Conservation (phyloP, 2,329 filamentous ascomycete species). For the Penicillium hordei region DNA sequence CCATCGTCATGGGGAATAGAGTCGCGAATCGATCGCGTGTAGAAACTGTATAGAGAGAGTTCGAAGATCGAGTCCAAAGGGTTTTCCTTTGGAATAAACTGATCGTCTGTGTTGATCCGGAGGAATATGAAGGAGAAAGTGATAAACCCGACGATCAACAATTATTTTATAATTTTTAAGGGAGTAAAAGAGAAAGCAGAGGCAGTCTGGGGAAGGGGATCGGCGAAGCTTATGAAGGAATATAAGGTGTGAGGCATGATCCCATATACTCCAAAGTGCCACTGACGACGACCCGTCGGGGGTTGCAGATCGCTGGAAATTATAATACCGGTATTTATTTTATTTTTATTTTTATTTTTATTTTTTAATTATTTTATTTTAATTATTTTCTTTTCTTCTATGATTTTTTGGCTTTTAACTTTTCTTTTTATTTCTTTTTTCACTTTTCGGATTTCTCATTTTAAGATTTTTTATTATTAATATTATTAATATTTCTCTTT, state of each 20-base stretch:
- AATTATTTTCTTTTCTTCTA: neutral
- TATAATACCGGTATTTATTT: slow-evolving; percentile 19
- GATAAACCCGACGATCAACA: slow-evolving; percentile 20
- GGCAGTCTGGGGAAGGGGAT: slow-evolving; percentile 45
- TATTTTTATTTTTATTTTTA: slow-evolving; percentile 1
- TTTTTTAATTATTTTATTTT: neutral
- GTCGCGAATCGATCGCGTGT: slow-evolving; percentile 20
- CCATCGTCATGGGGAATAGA: slow-evolving; percentile 79
- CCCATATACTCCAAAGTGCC: slow-evolving; percentile 33
- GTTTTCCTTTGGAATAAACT: neutral
- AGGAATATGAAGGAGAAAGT: slow-evolving; percentile 12
- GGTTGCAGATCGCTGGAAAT: slow-evolving; percentile 39
- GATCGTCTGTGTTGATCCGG: slow-evolving; percentile 9
- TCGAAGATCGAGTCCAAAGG: neutral
- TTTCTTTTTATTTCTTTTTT: neutral
- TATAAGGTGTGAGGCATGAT: slow-evolving; percentile 31
- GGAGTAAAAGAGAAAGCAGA: slow-evolving; percentile 22
- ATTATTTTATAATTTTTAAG: slow-evolving; percentile 11
- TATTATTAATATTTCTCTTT: neutral
- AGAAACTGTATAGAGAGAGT: neutral
- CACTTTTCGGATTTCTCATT: slow-evolving; percentile 9
- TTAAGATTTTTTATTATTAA: neutral
- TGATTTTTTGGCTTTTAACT: neutral
- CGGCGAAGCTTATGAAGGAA: slow-evolving; percentile 47
- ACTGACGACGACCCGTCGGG: slow-evolving; percentile 44